These are phyloP conservation scores for Pseudonitzschia multiseries DNA, from an alignment of 108 stramenopile species.

Conservation along the genomic window DNA sequence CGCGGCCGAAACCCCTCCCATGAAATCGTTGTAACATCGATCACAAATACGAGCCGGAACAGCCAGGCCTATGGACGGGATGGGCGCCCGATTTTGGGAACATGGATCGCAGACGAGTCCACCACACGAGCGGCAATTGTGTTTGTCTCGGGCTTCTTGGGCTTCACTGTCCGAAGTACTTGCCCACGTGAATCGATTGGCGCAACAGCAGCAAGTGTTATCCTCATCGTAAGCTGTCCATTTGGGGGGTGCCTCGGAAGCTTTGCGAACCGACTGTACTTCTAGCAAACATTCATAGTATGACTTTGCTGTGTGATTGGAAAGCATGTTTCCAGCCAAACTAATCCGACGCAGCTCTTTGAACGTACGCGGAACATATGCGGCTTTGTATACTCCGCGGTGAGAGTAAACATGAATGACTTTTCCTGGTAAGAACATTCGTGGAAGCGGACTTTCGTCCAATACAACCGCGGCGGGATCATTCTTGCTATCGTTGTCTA, in stretches of 20 bases:
- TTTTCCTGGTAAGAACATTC: conserved; percentile 91
- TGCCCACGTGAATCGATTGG: conserved; percentile 93
- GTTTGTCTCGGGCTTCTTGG: conserved; percentile 91
- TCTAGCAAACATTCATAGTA: conserved; percentile 92
- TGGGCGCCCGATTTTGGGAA: conserved; percentile 76
- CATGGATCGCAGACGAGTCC: conserved; percentile 94
- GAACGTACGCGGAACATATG: conserved; percentile 79
- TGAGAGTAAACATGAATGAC: conserved; percentile 92
- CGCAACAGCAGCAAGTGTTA: conserved; percentile 86
- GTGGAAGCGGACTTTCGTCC: conserved; percentile 86
- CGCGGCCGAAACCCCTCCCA: conserved; percentile 42
- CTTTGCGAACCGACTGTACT: conserved; percentile 71
- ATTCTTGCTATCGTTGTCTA: conserved; percentile 18
- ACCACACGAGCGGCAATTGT: conserved; percentile 95
- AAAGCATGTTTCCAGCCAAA: conserved; percentile 89
- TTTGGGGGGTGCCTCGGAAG: conserved; percentile 67
- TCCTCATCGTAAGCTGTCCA: conserved; percentile 93
- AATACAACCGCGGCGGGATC: conserved; percentile 62
- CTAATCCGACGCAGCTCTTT: conserved; percentile 76
- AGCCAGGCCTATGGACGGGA: conserved; percentile 87
- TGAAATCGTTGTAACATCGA: conserved; percentile 90
- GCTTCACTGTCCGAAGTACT: conserved; percentile 86
- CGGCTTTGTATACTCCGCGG: conserved; percentile 83
- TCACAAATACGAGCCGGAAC: conserved; percentile 91
- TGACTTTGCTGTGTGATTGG: conserved; percentile 76